A percentile compares a stretch with the other conserved stretches of the same genome.
phyloP scores from a whole-genome alignment of 192 early-diverging fungal genomes.

The Lobosporangium transversale region DNA sequence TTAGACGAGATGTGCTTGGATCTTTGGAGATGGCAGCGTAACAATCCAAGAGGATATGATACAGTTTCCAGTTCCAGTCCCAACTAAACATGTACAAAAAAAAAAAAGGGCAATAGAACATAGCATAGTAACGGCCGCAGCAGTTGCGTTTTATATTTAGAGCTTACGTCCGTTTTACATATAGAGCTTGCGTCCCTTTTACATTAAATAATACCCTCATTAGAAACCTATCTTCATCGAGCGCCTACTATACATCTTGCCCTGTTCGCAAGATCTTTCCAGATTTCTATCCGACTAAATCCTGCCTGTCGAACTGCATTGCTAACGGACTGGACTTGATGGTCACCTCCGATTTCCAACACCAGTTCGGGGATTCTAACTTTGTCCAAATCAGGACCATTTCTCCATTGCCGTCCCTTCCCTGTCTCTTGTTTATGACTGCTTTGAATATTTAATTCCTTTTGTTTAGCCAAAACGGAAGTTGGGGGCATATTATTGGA shows the following conservation, averaged over 20 bases:
- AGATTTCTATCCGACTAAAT: conserved; percentile 67
- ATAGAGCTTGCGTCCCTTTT: neutral
- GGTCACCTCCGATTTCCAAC: conserved; percentile 83
- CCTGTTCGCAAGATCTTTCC: conserved; percentile 82
- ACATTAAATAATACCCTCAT: neutral
- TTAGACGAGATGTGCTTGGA: conserved; percentile 69
- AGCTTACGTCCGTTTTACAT: too few species aligned
- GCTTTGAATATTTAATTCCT: too few species aligned
- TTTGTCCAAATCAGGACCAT: conserved; percentile 25
- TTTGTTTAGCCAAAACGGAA: too few species aligned
- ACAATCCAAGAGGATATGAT: conserved; percentile 60
- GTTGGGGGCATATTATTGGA: too few species aligned
- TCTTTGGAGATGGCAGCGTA: conserved; percentile 65
- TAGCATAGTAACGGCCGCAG: too few species aligned
- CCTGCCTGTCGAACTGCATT: conserved; percentile 61
- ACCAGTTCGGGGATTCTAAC: conserved; percentile 70
- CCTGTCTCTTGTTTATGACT: too few species aligned
- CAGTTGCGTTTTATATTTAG: too few species aligned
- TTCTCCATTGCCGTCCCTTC: conserved; percentile 43
- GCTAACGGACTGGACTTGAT: conserved; percentile 68
- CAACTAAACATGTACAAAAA: too few species aligned
- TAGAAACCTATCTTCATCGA: neutral
- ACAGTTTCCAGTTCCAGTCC: too few species aligned
- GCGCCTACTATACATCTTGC: conserved; percentile 44
- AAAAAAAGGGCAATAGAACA: too few species aligned